Evolutionary conservation across 495 filamentous ascomycete genomes (phyloP), one percentile per base, ranked within the genome.

Genomic region (Penicillium atrosanguineum): DNA sequence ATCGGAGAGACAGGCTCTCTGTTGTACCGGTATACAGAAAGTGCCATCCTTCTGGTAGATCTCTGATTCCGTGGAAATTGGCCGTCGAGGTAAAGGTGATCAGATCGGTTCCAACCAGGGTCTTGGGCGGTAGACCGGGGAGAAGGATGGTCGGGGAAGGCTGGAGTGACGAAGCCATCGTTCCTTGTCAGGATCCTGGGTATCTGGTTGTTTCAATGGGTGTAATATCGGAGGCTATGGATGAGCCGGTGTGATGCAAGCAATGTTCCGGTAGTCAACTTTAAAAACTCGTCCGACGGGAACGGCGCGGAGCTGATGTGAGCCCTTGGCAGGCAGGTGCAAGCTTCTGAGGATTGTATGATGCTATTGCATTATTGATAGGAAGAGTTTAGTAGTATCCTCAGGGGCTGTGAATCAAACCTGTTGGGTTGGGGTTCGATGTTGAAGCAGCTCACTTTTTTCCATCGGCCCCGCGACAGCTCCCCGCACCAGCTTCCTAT

Each of bases 11-110:
- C 21, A 83, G 66, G 14, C 77, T 78, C 23, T 77, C 68, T 41
- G 77, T 82, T 21, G 81, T 76, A 20, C 81, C 73, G 0, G 78
- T 82, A 61, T 85, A 87, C 16, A 84, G 65, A 56, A 86, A 85
- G 55, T 87, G 84, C 71, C 75, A 82, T 40, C 83, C 83, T 2
- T 62, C 43, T 1, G 84, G 77, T 11, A 87, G 47, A 53, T 82
- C 73, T 50, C 79, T 80, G 59, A 87, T 79, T 7, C 84, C 84
- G 51, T 74, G 72, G 68, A 87, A 86, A 25, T 75, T 76, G 29
- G 75, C 52, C 19, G 78, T 75, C 0, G 79, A 79, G 21, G 76
- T 79, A 60, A 82, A 79, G 46, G 77, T 77, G 50, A 81, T 71
- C 14, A 82, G 73, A 56, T 82, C 75, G 62, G 80, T 75, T 23